Base-by-base conservation (phyloP, 2,329 filamentous ascomycete genomes). In the Fusarium euwallaceae region DNA sequence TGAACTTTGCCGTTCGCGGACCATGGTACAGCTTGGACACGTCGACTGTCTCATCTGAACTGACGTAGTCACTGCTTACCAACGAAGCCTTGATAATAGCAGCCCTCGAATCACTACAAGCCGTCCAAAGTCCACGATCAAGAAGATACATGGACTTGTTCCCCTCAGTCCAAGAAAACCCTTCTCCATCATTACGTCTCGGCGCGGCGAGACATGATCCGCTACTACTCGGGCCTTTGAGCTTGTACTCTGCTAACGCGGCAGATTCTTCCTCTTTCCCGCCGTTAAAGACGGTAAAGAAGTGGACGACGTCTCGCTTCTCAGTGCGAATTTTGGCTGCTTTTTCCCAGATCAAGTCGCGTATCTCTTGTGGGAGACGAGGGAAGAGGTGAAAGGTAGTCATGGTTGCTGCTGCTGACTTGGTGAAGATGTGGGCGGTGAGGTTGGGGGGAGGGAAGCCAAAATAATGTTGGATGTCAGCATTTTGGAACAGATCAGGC, bases 251-350 rank as follows among this genome's bases (percentile, higher is more conserved):
- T 20, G 24, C 10, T 8, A 64, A 37, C n/a, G 17, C n/a, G 5
- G 39, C 29, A 4, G 48, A 56, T 22, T 56, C 36, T 16, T 20
- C n/a, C 32, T n/a, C 17, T 22, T 32, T 32, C 4, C 36, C 27
- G 24, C 36, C 43, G 36, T 64, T 34, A 24, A 56, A 64, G 61
- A 64, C 11, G 61, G 61, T 64, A 6, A 64, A 64, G 24, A 64
- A 64, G 48, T 64, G 61, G 5, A 9, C 48, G 3, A 17, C 48
- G 20, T n/a, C 17, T 12, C 5, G 27, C 17, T 37, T n/a, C 9
- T 43, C 48, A 9, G 61, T n/a, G n/a, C 37, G 61, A 10, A 34
- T 6, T 2, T 8, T n/a, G 32, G 48, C 36, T 6, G 61, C 61
- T 4, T 22, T 27, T 27, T 7, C 12, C 61, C 36, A 64, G 24